Percentiles rank a stretch among this genome's conserved stretches.
These are phyloP conservation scores for Oleoguttula mirabilis DNA, from an alignment of 495 filamentous ascomycete species.

Conservation along the genomic window DNA sequence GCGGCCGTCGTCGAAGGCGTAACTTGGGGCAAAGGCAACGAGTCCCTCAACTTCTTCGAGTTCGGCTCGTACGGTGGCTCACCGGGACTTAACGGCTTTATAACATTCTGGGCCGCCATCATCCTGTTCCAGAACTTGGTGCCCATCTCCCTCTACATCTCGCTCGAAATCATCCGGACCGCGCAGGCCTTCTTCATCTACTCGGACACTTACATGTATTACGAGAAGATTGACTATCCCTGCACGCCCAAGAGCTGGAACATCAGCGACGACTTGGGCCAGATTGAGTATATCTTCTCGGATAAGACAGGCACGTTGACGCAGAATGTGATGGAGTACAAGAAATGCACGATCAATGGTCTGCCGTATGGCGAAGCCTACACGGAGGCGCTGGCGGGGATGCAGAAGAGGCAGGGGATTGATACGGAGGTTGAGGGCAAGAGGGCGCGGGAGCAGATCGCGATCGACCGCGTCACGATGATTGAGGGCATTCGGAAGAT, in stretches of 20 bases:
- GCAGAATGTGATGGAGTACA: conserved; percentile 99
- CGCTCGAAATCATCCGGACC: conserved; percentile 89
- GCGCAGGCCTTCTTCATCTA: conserved; percentile 95
- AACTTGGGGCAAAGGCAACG: conserved; percentile 60
- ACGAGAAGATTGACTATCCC: conserved; percentile 81
- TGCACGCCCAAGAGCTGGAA: conserved; percentile 99
- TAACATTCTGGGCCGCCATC: conserved; percentile 89
- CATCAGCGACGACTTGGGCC: conserved; percentile 94
- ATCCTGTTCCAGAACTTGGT: conserved; percentile 98
- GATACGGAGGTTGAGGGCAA: conserved; percentile 71
- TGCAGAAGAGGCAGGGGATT: conserved; percentile 81
- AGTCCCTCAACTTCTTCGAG: conserved; percentile 74
- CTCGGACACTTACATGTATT: conserved; percentile 91
- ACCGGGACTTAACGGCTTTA: conserved; percentile 71
- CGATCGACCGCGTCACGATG: conserved; percentile 59
- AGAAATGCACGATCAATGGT: conserved; percentile 91
- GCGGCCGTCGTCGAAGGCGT: conserved; percentile 75
- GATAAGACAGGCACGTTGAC: conserved; percentile 98
- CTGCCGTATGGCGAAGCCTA: conserved; percentile 93
- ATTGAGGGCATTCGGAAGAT: conserved; percentile 58
- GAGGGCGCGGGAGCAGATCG: conserved; percentile 65
- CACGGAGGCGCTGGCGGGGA: conserved; percentile 89
- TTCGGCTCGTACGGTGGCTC: conserved; percentile 70
- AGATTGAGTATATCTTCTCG: conserved; percentile 99
- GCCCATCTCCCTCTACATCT: conserved; percentile 95